These are phyloP conservation scores for Alternaria alternata DNA, from an alignment of 2,329 filamentous ascomycete species.

Conservation along the genomic window DNA sequence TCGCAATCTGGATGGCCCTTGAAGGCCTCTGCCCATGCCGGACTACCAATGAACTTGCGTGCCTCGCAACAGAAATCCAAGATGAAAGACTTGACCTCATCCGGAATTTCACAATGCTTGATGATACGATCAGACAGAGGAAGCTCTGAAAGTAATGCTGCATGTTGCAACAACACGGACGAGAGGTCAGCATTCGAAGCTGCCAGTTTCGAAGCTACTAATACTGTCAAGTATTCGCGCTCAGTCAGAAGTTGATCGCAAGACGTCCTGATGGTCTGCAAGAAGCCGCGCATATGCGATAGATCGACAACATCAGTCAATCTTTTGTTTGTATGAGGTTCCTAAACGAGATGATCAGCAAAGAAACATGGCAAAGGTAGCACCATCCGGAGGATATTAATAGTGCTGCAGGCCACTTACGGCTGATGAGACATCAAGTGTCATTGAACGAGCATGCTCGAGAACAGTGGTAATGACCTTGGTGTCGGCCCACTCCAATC, in stretches of 20 bases:
- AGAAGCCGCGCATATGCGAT: conserved; percentile 28
- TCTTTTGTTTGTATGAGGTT: conserved; percentile 8
- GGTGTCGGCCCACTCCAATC: conserved; percentile 69
- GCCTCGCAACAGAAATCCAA: conserved; percentile 53
- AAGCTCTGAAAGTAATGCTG: conserved; percentile 52
- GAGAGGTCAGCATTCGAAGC: conserved; percentile 42
- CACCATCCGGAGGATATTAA: neutral
- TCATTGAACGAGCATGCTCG: conserved; percentile 30
- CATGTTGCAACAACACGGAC: conserved; percentile 55
- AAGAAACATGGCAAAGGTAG: neutral
- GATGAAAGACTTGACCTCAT: conserved; percentile 42
- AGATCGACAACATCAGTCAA: conserved; percentile 24
- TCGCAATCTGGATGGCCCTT: conserved; percentile 50
- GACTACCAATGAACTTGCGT: conserved; percentile 48
- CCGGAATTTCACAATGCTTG: conserved; percentile 38
- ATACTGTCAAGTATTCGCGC: conserved; percentile 45
- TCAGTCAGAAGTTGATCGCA: conserved; percentile 39
- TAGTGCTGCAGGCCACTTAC: conserved; percentile 21
- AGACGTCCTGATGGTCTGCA: conserved; percentile 27
- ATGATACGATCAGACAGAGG: conserved; percentile 52
- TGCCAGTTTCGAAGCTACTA: conserved; percentile 46
- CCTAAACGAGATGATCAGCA: conserved; percentile 8
- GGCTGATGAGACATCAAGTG: conserved; percentile 22
- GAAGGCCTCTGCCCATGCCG: conserved; percentile 47
- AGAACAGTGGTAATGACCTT: conserved; percentile 59